phyloP scores from a whole-genome alignment of 352 stramenopile genomes.

The Globisporangium splendens region DNA sequence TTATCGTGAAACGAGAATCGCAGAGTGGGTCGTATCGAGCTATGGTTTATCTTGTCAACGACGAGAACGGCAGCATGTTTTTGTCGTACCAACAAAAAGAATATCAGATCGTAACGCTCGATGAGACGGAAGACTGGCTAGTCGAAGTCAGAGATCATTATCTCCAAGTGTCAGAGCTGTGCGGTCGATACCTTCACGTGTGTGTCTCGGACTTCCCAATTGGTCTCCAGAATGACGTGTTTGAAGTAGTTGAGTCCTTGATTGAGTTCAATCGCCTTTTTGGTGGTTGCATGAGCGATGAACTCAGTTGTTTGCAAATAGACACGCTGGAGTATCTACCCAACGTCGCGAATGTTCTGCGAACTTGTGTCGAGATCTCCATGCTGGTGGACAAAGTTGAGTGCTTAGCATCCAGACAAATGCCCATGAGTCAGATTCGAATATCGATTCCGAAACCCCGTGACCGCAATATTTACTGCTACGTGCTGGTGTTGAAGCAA shows the following conservation, averaged over 20 bases:
- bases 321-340: neutral
- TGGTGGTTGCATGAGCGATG: constrained; percentile 10
- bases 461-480: neutral
- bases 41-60: constrained; percentile 15
- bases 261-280: neutral
- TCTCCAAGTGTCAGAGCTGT: constrained; percentile 2
- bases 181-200: constrained; percentile 8
- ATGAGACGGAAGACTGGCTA: constrained; percentile 2
- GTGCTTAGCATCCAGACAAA: neutral
- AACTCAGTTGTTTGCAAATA: neutral
- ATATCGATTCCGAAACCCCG: constrained; percentile 1
- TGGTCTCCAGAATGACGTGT: constrained; percentile 1
- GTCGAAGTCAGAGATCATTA: constrained; percentile 7
- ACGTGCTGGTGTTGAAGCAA: constrained; percentile 13
- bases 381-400: constrained; percentile 14
- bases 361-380: constrained; percentile 8
- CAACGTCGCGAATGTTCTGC: neutral
- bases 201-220: constrained; percentile 7
- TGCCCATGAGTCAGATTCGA: neutral
- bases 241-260: neutral
- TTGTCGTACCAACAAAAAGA: constrained; percentile 9
- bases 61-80: neutral
- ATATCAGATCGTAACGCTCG: neutral
- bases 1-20: constrained; percentile 6
- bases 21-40: neutral